These are phyloP conservation scores for Penicillium flavigenum DNA, from an alignment of 495 filamentous ascomycete genomes.

Conservation along the genomic window DNA sequence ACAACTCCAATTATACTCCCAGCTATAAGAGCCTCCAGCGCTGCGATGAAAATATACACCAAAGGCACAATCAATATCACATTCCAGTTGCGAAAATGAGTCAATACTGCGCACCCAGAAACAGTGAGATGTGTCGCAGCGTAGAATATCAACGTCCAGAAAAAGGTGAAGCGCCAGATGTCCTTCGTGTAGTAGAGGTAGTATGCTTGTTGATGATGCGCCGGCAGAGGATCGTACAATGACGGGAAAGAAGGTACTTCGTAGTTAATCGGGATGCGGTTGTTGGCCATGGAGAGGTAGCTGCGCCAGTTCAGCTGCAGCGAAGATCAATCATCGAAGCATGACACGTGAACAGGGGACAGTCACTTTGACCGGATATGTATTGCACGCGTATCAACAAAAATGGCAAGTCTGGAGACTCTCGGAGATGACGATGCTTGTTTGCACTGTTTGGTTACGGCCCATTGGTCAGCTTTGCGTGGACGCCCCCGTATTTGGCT, in stretches of 20 bases:
- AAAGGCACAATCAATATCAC: constrained; percentile 75
- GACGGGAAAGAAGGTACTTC: constrained; percentile 77
- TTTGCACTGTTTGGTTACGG: constrained; percentile 43
- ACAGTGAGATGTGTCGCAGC: constrained; percentile 49
- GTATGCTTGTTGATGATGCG: constrained; percentile 47
- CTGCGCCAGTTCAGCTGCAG: constrained; percentile 9
- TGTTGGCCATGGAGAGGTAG: constrained; percentile 33
- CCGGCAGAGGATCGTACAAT: constrained; percentile 73
- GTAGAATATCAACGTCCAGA: constrained; percentile 71
- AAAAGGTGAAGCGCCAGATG: constrained; percentile 88
- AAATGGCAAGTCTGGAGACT: constrained; percentile 3
- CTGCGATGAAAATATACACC: constrained; percentile 70
- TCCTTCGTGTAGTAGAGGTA: constrained; percentile 78
- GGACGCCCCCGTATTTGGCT: constrained; percentile 27
- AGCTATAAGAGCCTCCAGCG: constrained; percentile 77
- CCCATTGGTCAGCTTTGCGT: neutral
- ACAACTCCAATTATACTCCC: constrained; percentile 87
- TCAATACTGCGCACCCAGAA: constrained; percentile 67
- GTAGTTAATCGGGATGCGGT: constrained; percentile 65
- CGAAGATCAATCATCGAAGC: constrained; percentile 4
- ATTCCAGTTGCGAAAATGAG: constrained; percentile 70
- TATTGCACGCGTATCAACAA: constrained; percentile 1
- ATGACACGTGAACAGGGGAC: neutral
- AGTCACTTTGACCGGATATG: neutral
- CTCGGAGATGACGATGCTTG: constrained; percentile 21